These are phyloP conservation scores for Xylaria sp. DNA, from an alignment of 2,329 filamentous ascomycete species.

Conservation along the genomic window DNA sequence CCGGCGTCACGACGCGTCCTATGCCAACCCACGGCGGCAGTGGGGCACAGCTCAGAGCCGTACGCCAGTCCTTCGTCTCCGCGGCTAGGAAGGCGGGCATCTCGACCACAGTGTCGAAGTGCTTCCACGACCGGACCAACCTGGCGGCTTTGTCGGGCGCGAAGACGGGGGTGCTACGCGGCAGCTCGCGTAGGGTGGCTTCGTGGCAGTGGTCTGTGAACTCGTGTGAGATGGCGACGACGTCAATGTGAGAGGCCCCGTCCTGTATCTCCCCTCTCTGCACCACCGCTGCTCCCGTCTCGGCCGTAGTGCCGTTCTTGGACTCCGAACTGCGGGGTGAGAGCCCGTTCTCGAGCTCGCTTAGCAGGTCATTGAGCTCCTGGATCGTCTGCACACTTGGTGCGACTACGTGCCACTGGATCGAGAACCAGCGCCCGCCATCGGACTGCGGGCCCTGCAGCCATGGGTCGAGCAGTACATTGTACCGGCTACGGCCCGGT, in stretches of 20 bases:
- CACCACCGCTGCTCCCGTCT: constrained; percentile 7
- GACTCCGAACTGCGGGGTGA: too few relatives aligned
- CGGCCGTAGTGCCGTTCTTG: constrained; percentile 16
- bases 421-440: constrained; percentile 72
- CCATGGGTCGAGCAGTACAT: constrained; percentile 75
- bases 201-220: constrained; percentile 77
- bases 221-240: constrained; percentile 70
- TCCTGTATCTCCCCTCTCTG: neutral
- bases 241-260: constrained; percentile 61
- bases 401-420: constrained; percentile 69
- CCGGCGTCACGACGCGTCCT: constrained; percentile 63
- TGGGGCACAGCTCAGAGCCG: constrained; percentile 42
- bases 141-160: constrained; percentile 68
- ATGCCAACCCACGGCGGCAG: constrained; percentile 72
- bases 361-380: constrained; percentile 64
- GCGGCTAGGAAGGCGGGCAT: constrained; percentile 58
- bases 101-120: constrained; percentile 67
- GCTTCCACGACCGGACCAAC: constrained; percentile 66
- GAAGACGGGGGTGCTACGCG: constrained; percentile 65
- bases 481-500: constrained; percentile 57
- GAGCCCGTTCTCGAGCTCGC: constrained; percentile 56
- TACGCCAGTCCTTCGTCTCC: constrained; percentile 42
- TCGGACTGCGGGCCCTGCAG: constrained; percentile 71
- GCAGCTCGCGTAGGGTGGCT: constrained; percentile 67
- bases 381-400: constrained; percentile 65